A percentile compares a stretch with the other conserved stretches of the same genome.
Conservation (phyloP, 2,329 filamentous ascomycete species). For the Clathrospora elynae region DNA sequence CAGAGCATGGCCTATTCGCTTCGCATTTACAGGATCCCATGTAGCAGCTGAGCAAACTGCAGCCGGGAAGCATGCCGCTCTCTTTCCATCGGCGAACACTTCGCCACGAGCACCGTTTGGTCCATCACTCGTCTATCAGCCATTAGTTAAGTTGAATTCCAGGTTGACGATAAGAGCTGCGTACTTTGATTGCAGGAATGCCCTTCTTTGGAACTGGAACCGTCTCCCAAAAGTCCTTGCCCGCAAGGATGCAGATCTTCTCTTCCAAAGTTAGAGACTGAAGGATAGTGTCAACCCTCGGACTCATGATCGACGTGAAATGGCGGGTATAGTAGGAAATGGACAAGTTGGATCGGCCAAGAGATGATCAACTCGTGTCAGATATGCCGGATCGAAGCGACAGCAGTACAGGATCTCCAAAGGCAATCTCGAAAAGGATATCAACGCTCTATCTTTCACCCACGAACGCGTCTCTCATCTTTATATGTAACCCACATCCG, state of each 20-base stretch:
- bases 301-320: conserved; percentile 21
- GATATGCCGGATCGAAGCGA: background rate
- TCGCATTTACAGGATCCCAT: conserved; percentile 69
- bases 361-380: background rate
- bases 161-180: background rate
- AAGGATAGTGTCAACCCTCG: conserved; percentile 37
- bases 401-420: background rate
- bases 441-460: conserved; percentile 4
- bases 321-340: too few relatives aligned
- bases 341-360: background rate
- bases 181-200: conserved; percentile 61
- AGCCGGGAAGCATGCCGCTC: conserved; percentile 75
- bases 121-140: conserved; percentile 64
- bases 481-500: conserved; percentile 11
- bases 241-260: conserved; percentile 43
- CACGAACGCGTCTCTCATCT: background rate
- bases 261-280: conserved; percentile 43
- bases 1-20: conserved; percentile 65
- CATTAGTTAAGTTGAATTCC: conserved; percentile 2
- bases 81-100: conserved; percentile 66
- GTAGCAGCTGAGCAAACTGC: conserved; percentile 71
- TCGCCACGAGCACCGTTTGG: conserved; percentile 69
- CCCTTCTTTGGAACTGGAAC: conserved; percentile 62
- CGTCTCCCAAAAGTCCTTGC: conserved; percentile 71
- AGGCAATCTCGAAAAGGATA: conserved; percentile 4